A percentile compares a stretch with the other conserved stretches of the same genome.
These are phyloP conservation scores for Aspergillus leporis DNA, from an alignment of 495 filamentous ascomycete species.

Conservation along the genomic window DNA sequence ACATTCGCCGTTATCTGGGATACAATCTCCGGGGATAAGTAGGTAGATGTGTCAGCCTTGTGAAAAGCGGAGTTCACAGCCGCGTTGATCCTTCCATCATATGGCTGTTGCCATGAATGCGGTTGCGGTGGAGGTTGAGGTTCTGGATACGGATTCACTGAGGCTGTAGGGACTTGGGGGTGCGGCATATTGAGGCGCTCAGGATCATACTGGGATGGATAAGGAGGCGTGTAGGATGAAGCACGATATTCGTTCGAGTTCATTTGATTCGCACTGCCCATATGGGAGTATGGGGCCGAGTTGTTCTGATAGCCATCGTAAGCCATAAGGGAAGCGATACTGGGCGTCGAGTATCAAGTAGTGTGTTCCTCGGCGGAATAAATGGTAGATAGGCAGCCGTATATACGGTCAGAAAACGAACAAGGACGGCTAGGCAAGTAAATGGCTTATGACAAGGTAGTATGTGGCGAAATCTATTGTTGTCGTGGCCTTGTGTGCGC, in stretches of 20 bases:
- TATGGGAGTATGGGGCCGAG: constrained; percentile 28
- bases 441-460: background rate
- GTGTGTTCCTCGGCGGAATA: background rate
- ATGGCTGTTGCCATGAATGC: constrained; percentile 18
- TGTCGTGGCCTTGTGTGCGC: constrained; percentile 9
- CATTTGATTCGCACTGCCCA: constrained; percentile 24
- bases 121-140: constrained; percentile 25
- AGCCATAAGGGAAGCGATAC: constrained; percentile 32
- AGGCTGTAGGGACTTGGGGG: constrained; percentile 26
- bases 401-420: background rate
- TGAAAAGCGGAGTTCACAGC: constrained; percentile 50
- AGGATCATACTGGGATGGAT: constrained; percentile 36
- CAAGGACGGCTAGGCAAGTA: background rate
- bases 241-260: constrained; percentile 26
- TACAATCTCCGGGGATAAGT: constrained; percentile 51
- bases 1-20: constrained; percentile 54
- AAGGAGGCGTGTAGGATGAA: constrained; percentile 31
- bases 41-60: constrained; percentile 33
- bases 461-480: background rate
- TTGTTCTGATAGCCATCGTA: constrained; percentile 41
- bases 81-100: constrained; percentile 42
- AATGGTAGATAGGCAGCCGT: background rate
- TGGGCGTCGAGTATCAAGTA: constrained; percentile 1
- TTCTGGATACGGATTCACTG: constrained; percentile 13
- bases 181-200: constrained; percentile 47